Percentiles rank a stretch among this genome's conserved stretches.
Evolutionary conservation across 495 filamentous ascomycete genomes (phyloP).

Genomic region (Xeromyces bisporus): DNA sequence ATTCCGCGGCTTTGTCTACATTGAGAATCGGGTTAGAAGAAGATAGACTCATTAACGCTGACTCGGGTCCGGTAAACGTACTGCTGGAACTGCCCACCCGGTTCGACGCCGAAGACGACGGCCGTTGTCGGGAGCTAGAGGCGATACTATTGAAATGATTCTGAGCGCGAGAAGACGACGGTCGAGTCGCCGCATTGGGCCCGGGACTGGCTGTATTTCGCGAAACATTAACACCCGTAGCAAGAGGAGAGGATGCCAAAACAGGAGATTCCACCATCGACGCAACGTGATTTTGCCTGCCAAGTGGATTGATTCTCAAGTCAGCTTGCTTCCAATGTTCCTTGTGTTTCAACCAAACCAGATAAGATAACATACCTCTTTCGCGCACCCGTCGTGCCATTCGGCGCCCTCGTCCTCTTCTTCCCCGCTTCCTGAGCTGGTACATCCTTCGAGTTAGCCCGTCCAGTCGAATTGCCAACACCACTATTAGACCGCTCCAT

Average conservation of each 20-base stretch:
- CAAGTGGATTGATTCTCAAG: not conserved
- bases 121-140: constrained; percentile 39
- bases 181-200: constrained; percentile 23
- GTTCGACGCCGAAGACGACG: constrained; percentile 43
- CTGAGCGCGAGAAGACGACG: constrained; percentile 48
- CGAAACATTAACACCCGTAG: constrained; percentile 37
- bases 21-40: constrained; percentile 2
- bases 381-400: constrained; percentile 40
- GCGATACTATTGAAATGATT: constrained; percentile 44
- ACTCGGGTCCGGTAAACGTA: constrained; percentile 8
- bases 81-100: constrained; percentile 17
- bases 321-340: too few species aligned
- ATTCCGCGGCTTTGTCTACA: constrained; percentile 21
- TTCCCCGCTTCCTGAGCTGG: constrained; percentile 45
- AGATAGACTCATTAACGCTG: too few species aligned
- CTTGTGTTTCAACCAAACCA: too few species aligned
- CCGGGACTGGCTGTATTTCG: constrained; percentile 32
- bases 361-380: constrained; percentile 41
- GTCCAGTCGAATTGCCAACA: constrained; percentile 25
- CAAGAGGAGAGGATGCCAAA: constrained; percentile 54
- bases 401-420: constrained; percentile 50
- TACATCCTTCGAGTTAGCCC: constrained; percentile 40
- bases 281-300: constrained; percentile 32
- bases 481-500: constrained; percentile 60
- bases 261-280: constrained; percentile 47